These are phyloP conservation scores for Noccaea caerulescens DNA, from an alignment of 345 rosid genomes.

Conservation along the genomic window DNA sequence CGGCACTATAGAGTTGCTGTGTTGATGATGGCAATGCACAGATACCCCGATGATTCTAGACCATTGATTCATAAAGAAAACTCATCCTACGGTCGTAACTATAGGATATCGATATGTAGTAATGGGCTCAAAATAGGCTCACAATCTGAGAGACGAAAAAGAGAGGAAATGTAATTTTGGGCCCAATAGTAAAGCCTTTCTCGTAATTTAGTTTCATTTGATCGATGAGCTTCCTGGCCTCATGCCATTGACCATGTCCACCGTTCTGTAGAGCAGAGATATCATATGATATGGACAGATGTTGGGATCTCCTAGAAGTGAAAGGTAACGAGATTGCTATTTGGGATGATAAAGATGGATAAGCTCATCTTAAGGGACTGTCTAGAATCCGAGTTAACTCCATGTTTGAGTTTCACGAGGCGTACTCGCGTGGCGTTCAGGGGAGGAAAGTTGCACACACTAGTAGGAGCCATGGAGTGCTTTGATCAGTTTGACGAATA, in stretches of 20 bases:
- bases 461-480: slow-evolving; percentile 92
- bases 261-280: slow-evolving; percentile 62
- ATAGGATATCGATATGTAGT: too few species aligned
- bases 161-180: background rate
- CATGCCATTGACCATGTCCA: slow-evolving; percentile 76
- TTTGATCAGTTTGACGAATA: too few species aligned
- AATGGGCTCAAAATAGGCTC: too few species aligned
- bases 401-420: slow-evolving; percentile 63
- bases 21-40: too few species aligned
- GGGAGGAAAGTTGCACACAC: slow-evolving; percentile 85
- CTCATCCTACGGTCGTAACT: too few species aligned
- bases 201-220: slow-evolving; percentile 6
- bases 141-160: too few species aligned
- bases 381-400: slow-evolving; percentile 63
- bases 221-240: slow-evolving; percentile 62
- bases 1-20: too few species aligned
- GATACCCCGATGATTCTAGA: too few species aligned
- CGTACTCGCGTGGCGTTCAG: slow-evolving; percentile 59
- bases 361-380: slow-evolving; percentile 78
- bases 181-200: background rate
- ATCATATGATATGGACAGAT: slow-evolving; percentile 85
- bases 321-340: slow-evolving; percentile 61
- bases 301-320: slow-evolving; percentile 78
- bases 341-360: slow-evolving; percentile 74
- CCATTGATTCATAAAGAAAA: too few species aligned